These are phyloP conservation scores for Phyllosticta citriasiana DNA, from an alignment of 2,329 filamentous ascomycete genomes.

Conservation along the genomic window DNA sequence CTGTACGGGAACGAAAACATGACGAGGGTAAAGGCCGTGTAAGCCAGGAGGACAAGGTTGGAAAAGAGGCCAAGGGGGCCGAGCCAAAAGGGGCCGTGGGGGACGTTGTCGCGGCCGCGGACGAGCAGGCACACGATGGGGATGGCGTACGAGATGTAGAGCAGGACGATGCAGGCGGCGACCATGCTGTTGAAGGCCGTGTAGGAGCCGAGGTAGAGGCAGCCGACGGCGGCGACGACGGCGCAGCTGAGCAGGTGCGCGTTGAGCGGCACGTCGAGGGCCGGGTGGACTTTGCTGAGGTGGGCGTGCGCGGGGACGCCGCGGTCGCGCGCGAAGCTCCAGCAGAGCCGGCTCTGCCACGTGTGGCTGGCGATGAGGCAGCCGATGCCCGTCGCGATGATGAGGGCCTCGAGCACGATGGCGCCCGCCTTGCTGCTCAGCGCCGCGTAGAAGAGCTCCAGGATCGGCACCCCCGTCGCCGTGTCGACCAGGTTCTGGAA, in stretches of 20 bases:
- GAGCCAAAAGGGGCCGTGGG: slow-evolving; percentile 40
- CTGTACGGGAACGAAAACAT: slow-evolving; percentile 33
- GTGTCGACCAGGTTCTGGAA: slow-evolving; percentile 32
- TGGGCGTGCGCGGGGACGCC: slow-evolving; percentile 37
- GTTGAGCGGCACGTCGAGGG: slow-evolving; percentile 30
- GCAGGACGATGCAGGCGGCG: slow-evolving; percentile 32
- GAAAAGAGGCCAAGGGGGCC: slow-evolving; percentile 33
- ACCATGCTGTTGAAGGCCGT: slow-evolving; percentile 36
- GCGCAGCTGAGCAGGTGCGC: slow-evolving; percentile 35
- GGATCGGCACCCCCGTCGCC: slow-evolving; percentile 36
- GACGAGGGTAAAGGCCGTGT: slow-evolving; percentile 41
- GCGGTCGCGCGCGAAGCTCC: slow-evolving; percentile 44
- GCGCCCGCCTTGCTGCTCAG: slow-evolving; percentile 34
- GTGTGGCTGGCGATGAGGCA: slow-evolving; percentile 40
- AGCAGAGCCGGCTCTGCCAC: slow-evolving; percentile 42
- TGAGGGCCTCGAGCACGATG: slow-evolving; percentile 36
- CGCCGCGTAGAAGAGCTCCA: slow-evolving; percentile 38
- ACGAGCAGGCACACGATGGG: slow-evolving; percentile 38
- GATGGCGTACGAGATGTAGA: slow-evolving; percentile 29
- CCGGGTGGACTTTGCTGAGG: slow-evolving; percentile 31
- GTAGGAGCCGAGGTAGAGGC: slow-evolving; percentile 34
- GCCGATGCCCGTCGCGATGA: slow-evolving; percentile 39
- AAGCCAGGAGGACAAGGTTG: slow-evolving; percentile 36
- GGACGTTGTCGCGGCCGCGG: slow-evolving; percentile 35
- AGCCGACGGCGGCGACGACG: slow-evolving; percentile 37